Evolutionary conservation across 257 asterid genomes (phyloP).

Genomic region (Primulina tabacum): DNA sequence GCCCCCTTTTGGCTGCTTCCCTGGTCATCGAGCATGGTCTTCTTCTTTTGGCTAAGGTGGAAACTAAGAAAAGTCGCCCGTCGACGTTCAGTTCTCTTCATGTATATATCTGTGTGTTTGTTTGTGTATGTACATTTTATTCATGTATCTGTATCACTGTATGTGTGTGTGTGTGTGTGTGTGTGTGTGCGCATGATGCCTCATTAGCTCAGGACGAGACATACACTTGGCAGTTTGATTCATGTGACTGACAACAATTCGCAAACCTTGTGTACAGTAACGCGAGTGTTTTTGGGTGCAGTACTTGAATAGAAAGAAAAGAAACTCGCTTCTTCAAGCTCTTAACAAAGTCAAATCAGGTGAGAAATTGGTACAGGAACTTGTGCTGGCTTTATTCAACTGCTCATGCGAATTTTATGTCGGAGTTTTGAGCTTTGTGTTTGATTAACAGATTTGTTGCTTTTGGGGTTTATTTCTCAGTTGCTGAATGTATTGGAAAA

Average conservation of each 20-base stretch:
- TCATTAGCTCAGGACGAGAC: too few relatives aligned
- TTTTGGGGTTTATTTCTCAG: constrained; percentile 74
- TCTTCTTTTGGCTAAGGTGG: constrained; percentile 61
- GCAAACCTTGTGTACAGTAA: too few relatives aligned
- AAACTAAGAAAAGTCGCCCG: too few relatives aligned
- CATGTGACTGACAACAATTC: too few relatives aligned
- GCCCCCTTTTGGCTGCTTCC: constrained; percentile 29
- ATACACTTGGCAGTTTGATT: too few relatives aligned
- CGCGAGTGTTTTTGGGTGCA: constrained; percentile 21
- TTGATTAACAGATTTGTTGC: constrained; percentile 55
- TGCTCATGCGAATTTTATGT: neutral
- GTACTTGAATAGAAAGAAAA: constrained; percentile 58
- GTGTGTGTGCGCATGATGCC: too few relatives aligned
- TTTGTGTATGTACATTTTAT: too few relatives aligned
- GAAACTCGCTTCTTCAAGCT: constrained; percentile 52
- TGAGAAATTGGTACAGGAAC: neutral
- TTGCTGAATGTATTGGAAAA: constrained; percentile 48
- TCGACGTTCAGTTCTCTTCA: too few relatives aligned
- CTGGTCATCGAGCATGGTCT: constrained; percentile 62
- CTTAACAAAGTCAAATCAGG: constrained; percentile 64
- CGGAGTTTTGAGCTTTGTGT: too few relatives aligned
- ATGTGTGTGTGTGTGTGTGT: too few relatives aligned
- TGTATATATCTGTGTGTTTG: too few relatives aligned
- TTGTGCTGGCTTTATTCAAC: neutral
- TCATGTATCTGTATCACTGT: too few relatives aligned